Conservation (phyloP, 2,329 filamentous ascomycete genomes). For the Teratosphaeria gauchensis region DNA sequence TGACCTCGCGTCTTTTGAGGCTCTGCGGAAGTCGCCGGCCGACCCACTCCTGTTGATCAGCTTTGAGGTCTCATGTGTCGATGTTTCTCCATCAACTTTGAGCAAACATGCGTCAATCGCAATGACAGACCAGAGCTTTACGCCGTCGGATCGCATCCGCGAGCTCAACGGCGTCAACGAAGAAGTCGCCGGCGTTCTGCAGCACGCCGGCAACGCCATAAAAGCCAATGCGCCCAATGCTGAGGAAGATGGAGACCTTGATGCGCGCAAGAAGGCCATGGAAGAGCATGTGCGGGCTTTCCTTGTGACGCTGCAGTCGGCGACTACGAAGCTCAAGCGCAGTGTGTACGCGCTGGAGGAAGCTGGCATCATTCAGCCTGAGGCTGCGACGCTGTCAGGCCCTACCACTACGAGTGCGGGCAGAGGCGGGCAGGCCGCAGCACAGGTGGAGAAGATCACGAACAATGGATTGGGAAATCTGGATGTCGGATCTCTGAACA, state of each 20-base stretch:
- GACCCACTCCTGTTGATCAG: neutral
- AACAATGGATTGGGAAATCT: slow-evolving; percentile 47
- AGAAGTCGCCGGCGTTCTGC: slow-evolving; percentile 46
- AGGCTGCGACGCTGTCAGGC: slow-evolving; percentile 17
- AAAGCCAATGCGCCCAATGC: slow-evolving; percentile 47
- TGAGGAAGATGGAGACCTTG: slow-evolving; percentile 39
- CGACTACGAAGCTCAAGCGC: slow-evolving; percentile 64
- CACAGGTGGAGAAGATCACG: slow-evolving; percentile 20
- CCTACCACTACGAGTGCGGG: slow-evolving; percentile 16
- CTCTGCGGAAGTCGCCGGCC: neutral
- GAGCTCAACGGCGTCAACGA: slow-evolving; percentile 72
- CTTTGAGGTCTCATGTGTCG: neutral
- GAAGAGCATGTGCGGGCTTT: slow-evolving; percentile 51
- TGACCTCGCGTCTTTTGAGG: neutral
- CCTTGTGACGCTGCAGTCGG: slow-evolving; percentile 60
- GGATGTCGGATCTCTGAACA: slow-evolving; percentile 85
- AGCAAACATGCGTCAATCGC: neutral
- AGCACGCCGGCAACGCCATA: slow-evolving; percentile 52
- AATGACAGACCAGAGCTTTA: slow-evolving; percentile 34
- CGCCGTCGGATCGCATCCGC: slow-evolving; percentile 65
- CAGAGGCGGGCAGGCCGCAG: slow-evolving; percentile 8
- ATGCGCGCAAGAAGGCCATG: slow-evolving; percentile 49
- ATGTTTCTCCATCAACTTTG: neutral
- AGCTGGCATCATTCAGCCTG: slow-evolving; percentile 57
- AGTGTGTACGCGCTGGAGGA: slow-evolving; percentile 76